Evolutionary conservation across 768 basidiomycete genomes (phyloP).

Genomic region (Lactifluus piperatus): DNA sequence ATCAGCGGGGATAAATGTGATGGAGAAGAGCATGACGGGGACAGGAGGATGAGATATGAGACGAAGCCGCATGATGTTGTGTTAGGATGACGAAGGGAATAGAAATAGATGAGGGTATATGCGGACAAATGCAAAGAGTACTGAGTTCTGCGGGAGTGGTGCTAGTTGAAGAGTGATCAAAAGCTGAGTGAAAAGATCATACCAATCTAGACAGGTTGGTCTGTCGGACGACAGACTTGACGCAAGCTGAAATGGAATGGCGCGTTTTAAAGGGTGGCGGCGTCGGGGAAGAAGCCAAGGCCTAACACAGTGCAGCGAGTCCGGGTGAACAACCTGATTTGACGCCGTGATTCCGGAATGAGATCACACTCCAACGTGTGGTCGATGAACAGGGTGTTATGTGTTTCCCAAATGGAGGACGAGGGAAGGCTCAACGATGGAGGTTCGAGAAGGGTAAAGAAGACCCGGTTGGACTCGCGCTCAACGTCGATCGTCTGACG

Average conservation of each 20-base stretch:
- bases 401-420: constrained; percentile 7
- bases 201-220: constrained; percentile 10
- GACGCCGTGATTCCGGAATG: neutral
- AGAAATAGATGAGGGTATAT: constrained; percentile 16
- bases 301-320: neutral
- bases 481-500: neutral
- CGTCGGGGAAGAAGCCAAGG: neutral
- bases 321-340: neutral
- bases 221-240: neutral
- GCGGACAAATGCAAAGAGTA: constrained; percentile 9
- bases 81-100: neutral
- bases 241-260: neutral
- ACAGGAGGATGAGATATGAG: constrained; percentile 38
- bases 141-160: no score
- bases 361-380: no score
- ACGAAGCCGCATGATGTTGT: constrained; percentile 45
- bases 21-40: constrained; percentile 50
- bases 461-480: neutral
- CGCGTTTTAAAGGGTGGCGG: neutral
- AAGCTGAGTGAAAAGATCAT: no score
- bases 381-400: neutral
- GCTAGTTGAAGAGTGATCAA: no score
- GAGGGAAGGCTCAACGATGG: neutral
- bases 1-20: constrained; percentile 40
- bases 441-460: neutral